These are phyloP conservation scores for Phytophthora rubi DNA, from an alignment of 352 stramenopile species.

Conservation along the genomic window DNA sequence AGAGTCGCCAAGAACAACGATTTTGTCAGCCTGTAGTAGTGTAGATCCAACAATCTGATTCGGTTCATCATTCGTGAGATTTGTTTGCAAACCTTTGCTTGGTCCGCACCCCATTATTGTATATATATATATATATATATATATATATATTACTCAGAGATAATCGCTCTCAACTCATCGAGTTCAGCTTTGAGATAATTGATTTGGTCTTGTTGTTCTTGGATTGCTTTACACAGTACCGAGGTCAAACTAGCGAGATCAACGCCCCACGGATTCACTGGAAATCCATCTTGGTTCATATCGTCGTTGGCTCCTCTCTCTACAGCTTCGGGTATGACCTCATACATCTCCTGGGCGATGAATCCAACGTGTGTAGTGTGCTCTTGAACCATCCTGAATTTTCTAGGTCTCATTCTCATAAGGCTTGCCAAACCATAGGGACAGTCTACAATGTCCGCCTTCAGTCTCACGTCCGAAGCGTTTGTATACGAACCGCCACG, in stretches of 20 bases:
- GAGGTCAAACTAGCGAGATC: conserved; percentile 5
- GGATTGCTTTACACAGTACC: conserved; percentile 16
- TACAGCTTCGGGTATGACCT: conserved; percentile 12
- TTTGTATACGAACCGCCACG: conserved; percentile 9
- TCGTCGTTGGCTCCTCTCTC: not conserved
- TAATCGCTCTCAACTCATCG: not conserved
- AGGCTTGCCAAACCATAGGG: conserved; percentile 5
- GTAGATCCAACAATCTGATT: not conserved
- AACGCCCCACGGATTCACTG: not conserved
- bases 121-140: conserved; percentile 2
- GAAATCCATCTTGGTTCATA: not conserved
- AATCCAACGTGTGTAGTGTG: conserved; percentile 2
- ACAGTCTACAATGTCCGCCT: conserved; percentile 11
- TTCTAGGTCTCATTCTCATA: conserved; percentile 11
- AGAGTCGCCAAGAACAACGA: not conserved
- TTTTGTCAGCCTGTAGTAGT: not conserved
- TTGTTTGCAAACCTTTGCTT: not conserved
- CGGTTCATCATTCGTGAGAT: not conserved
- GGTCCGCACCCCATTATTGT: not conserved
- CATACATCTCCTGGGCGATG: conserved; percentile 11
- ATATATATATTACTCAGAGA: not conserved
- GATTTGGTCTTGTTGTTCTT: conserved; percentile 3
- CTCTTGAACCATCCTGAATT: conserved; percentile 8
- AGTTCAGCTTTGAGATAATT: not conserved
- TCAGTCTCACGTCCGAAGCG: conserved; percentile 7